Evolutionary conservation across 306 rosid species (phyloP), one percentile per base, ranked within the genome.

Genomic region (Cucurbita pepo): DNA sequence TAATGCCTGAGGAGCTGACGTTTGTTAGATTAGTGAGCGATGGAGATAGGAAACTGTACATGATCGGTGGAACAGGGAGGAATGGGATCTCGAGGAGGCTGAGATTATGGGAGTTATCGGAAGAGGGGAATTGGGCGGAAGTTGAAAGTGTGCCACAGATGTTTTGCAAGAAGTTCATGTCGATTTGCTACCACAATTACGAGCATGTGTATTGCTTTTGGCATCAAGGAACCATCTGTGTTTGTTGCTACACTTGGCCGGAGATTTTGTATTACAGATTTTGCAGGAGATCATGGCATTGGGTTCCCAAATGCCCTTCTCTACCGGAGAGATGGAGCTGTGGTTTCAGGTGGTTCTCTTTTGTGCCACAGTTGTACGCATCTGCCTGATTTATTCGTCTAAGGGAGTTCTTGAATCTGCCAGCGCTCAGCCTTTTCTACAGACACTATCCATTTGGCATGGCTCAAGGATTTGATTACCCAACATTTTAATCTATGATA

Each of bases 161-260:
- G 72, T 91, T 94, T 86, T 87, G 92, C 45, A 75, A 79, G 36
- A 94, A 91, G 78, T 83, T 94, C 69, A 80, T 85, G 78, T 85
- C 95, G 1, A 97, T 94, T 58, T 91, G 99, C 67, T 90, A 85
- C 78, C 99, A 94, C 56, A 89, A 86, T n/a, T 94, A 94, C 69
- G 92, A 91, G 67, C 96, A 87, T 56, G 91, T 94, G 38, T 94
- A 91, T 81, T 91, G 97, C 77, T 89, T 91, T 64, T 89, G 96
- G 96, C 97, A 94, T 80, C 81, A 81, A 43, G 99, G 99, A 12
- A 85, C 85, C 87, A 80, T 94, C 45, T 94, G 99, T 59, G 76
- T 94, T 66, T 87, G 99, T 74, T 94, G 99, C 83, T 83, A 86
- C 59, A 89, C 90, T 0, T 94, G 99, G 97, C 92, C 99, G 5